Evolutionary conservation across 495 filamentous ascomycete species (phyloP), one percentile per base, ranked within the genome.

Genomic region (Aspergillus homomorphus): DNA sequence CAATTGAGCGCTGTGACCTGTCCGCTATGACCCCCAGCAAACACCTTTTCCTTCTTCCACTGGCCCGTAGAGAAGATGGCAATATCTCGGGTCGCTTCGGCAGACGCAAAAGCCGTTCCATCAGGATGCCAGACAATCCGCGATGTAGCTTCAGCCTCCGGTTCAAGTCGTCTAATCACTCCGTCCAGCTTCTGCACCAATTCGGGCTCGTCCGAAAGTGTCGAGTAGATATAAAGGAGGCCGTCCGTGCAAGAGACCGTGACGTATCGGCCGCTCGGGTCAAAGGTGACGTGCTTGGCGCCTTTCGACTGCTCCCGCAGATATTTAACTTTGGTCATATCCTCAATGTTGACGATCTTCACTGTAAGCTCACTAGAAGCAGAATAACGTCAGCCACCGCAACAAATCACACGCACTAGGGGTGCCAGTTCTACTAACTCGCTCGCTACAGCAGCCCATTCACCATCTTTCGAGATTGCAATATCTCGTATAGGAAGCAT

Each of bases 361-460:
- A 97, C 90, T 0, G 86, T 87, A 33, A 95, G 79, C 67, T 98
- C 94, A 73, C 85, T 87, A 44, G 8, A 24, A 51, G 23, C n/a
- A n/a, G n/a, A n/a, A 14, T 51, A 28, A 43, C 19, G 19, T 72
- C 51, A 72, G 61, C 33, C 18, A 22, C 16, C 14, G 9, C n/a
- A 18, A 18, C n/a, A 8, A 45, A 49, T 19, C 19, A 14, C 21
- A 7, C 12, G 10, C 9, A 15, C 12, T 3, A n/a, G 21, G 18
- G n/a, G 20, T 24, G 23, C 10, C 12, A 45, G 24, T 38, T 38
- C 12, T 8, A 72, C 84, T 64, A 61, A 86, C 85, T 98, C 95
- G 82, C 92, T 96, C 28, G 95, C 89, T n/a, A 98, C 89, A 41
- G 94, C 94, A 50, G 83, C 87, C 95, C 91, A 98, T 66, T 88